Evolutionary conservation across 805 yeast genomes (phyloP).

Genomic region (Yarrowia sp.): DNA sequence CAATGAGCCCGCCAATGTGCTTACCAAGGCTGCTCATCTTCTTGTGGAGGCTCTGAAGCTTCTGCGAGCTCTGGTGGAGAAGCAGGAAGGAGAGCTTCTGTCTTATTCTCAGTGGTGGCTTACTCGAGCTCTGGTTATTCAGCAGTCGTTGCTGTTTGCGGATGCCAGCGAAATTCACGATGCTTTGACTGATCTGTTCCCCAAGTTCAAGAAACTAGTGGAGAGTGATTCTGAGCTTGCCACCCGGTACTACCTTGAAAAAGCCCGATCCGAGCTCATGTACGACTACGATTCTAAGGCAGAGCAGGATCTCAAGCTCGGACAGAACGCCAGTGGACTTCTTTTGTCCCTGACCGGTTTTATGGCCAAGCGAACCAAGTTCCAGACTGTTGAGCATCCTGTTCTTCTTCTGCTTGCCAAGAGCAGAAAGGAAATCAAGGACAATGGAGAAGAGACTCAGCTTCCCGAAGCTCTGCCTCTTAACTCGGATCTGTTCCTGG

Average conservation of each 20-base stretch:
- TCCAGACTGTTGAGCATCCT: slow-evolving; percentile 73
- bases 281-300: slow-evolving; percentile 48
- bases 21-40: slow-evolving; percentile 59
- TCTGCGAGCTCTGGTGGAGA: slow-evolving; percentile 53
- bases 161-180: slow-evolving; percentile 47
- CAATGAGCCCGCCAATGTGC: slow-evolving; percentile 76
- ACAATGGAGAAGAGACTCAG: slow-evolving; percentile 31
- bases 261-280: slow-evolving; percentile 58
- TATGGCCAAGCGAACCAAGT: slow-evolving; percentile 84
- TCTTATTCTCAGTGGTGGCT: slow-evolving; percentile 47
- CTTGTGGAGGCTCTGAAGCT: slow-evolving; percentile 55
- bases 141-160: slow-evolving; percentile 48
- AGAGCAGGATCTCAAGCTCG: slow-evolving; percentile 43
- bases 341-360: slow-evolving; percentile 84
- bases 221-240: slow-evolving; percentile 49
- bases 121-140: slow-evolving; percentile 50
- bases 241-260: slow-evolving; percentile 66
- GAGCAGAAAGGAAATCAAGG: slow-evolving; percentile 44
- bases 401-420: slow-evolving; percentile 80
- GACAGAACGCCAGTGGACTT: slow-evolving; percentile 59
- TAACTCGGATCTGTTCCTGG: slow-evolving; percentile 79
- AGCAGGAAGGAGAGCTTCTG: slow-evolving; percentile 40
- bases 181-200: slow-evolving; percentile 41
- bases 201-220: slow-evolving; percentile 24
- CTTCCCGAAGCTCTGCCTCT: slow-evolving; percentile 55